Conservation (phyloP, 208 protist species). For the Sergeia podlipaevii region DNA sequence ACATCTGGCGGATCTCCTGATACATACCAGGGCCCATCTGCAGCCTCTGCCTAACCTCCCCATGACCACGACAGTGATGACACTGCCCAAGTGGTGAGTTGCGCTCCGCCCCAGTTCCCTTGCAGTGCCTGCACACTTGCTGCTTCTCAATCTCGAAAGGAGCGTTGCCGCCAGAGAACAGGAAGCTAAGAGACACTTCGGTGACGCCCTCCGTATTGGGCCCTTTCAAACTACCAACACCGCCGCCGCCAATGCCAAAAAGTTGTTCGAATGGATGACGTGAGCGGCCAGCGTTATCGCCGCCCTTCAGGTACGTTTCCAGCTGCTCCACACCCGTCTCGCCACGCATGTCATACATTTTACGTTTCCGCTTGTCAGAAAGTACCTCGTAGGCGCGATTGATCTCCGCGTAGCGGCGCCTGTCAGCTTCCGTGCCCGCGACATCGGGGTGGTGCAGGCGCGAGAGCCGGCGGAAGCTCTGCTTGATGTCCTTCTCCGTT, state of each 20-base stretch:
- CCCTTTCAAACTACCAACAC: slow-evolving; percentile 56
- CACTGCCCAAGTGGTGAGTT: slow-evolving; percentile 29
- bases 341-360: slow-evolving; percentile 92
- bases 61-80: slow-evolving; percentile 50
- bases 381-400: slow-evolving; percentile 91
- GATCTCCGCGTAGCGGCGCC: slow-evolving; percentile 66
- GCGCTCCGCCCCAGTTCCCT: slow-evolving; percentile 43
- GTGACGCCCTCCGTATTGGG: slow-evolving; percentile 73
- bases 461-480: slow-evolving; percentile 67
- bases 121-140: slow-evolving; percentile 80
- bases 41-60: slow-evolving; percentile 59
- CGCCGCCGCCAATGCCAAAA: slow-evolving; percentile 36
- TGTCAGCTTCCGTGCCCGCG: slow-evolving; percentile 40
- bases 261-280: slow-evolving; percentile 37
- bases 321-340: slow-evolving; percentile 81
- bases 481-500: slow-evolving; percentile 82
- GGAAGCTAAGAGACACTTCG: slow-evolving; percentile 81
- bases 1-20: slow-evolving; percentile 72
- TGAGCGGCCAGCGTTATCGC: slow-evolving; percentile 14
- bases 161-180: slow-evolving; percentile 90
- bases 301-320: slow-evolving; percentile 31
- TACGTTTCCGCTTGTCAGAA: slow-evolving; percentile 79
- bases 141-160: slow-evolving; percentile 81
- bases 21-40: slow-evolving; percentile 72
- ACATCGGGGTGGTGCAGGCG: slow-evolving; percentile 83